Evolutionary conservation across 164 flowering plant species (phyloP), one percentile per base, ranked within the genome.

Genomic region (Euptelea pleiosperma): DNA sequence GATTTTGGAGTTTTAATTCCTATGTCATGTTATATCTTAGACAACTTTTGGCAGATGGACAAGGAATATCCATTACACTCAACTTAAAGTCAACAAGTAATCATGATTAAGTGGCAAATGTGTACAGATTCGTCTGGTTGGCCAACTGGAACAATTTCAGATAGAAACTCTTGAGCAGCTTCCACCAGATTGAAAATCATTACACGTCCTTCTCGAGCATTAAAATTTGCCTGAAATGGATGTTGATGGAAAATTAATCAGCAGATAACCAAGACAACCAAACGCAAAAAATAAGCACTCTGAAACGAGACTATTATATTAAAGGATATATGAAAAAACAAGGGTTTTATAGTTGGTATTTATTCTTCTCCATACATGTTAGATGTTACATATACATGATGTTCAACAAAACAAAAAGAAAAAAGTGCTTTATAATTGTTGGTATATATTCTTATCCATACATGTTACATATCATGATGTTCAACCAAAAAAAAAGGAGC

Each of bases 161-260:
- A 86, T 37, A 94, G 71, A 69, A 91, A 94, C 65, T 94, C 99
- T 65, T 89, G 96, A 64, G 99, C 99, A 70, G 91, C 91, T 75
- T 89, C 99, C 61, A 87, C 97, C 64, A 94, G 77, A 77, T 89
- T 86, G 76, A 82, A 89, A 57, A 94, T 82, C 97, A 91, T 91
- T 3, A 89, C 96, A 35, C 99, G 89, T 35, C 97, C 97, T 80
- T 94, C 97, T 63, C 93, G 82, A 66, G 97, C 87, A 82, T 94
- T 84, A 55, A 74, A 70, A 69, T 73, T 89, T 47, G 96, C 99
- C 99, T 94, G 72, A 25, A 62, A 67, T 2, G 55, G 44, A 49
- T 22, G 5, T 11, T 37, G 45, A 44, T 42, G 9, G 36, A 24
- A 64, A 49, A 24, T 26, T 54, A 9, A 44, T 12, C 22, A 45